Base-by-base conservation (phyloP, 768 basidiomycete genomes). In the Mycena belliarum region DNA sequence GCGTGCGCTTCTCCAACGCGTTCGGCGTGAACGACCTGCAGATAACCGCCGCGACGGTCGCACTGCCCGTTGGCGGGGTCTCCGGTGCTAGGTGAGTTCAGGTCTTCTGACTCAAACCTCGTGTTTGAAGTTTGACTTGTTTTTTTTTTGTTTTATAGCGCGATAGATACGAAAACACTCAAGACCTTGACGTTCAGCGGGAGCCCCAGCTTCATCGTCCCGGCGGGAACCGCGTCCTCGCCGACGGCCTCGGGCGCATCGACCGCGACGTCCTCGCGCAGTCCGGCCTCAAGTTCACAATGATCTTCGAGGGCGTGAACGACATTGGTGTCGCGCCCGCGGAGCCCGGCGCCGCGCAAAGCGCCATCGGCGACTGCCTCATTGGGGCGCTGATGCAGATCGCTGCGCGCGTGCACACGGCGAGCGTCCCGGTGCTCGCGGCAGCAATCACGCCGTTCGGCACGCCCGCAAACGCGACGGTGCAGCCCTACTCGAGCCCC, bases 291-390 rank as follows among this genome's bases (percentile, higher is more conserved):
- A 69, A 69, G 37, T 81, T 72, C 66, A 76, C 73, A 29, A 77
- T 82, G 73, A 75, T 83, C 63, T 81, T 80, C 67, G 79, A 80
- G 63, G 81, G 81, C 49, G 79, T 81, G 24, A 83, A 82, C 73
- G 82, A 82, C 72, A 79, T 82, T 49, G 81, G 80, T 5, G 71
- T 70, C 6, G 77, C 75, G 6, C 61, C 60, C 9, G 63, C 77
- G 28, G 71, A 70, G n/a, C 46, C 65, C 0, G 70, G 60, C 10
- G 69, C 69, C 16, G n/a, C n/a, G n/a, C 79, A 82, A 68, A 57
- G 68, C 40, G 67, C 60, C 23, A 68, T 80, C 49, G 76, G 71
- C 18, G 71, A 76, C 66, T 68, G 68, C 14, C 60, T 82, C 63
- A 79, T 81, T 65, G 66, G 65, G 42, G 79, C 81, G 3, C 78